Evolutionary conservation across 305 asterid genomes (phyloP).

Genomic region (Fraxinus xanthoxyloides): DNA sequence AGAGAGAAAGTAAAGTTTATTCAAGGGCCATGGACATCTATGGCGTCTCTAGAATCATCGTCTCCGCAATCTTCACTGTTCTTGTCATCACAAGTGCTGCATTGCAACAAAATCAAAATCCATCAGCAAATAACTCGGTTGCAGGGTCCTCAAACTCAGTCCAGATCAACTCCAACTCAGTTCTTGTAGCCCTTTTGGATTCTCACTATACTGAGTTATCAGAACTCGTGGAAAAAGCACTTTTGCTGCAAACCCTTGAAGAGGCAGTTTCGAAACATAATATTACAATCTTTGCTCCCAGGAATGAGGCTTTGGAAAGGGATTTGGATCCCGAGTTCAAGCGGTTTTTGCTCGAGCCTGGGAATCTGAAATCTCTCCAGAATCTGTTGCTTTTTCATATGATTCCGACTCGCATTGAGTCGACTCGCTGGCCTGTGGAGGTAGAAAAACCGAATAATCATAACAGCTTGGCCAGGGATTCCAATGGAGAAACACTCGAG

Average conservation of each 20-base stretch:
- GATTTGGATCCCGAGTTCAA: conserved; percentile 11
- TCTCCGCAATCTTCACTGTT: neutral
- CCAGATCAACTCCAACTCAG: conserved; percentile 39
- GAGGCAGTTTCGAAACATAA: conserved; percentile 17
- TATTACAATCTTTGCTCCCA: neutral
- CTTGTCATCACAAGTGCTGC: neutral
- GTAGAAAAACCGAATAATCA: neutral
- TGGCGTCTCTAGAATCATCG: neutral
- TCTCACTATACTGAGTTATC: conserved; percentile 36
- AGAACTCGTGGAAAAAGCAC: conserved; percentile 40
- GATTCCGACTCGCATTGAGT: conserved; percentile 9
- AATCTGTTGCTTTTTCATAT: neutral
- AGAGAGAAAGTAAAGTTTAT: neutral
- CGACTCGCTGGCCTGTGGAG: neutral
- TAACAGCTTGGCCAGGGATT: neutral
- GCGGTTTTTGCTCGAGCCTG: conserved; percentile 1
- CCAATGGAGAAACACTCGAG: neutral
- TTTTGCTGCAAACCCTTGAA: conserved; percentile 30
- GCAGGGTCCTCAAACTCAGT: neutral
- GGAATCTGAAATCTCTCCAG: neutral
- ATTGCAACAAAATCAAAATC: conserved; percentile 1
- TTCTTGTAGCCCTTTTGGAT: conserved; percentile 35
- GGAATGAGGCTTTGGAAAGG: conserved; percentile 7
- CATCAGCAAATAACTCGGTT: conserved; percentile 7
- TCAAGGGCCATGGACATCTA: conserved; percentile 1